phyloP scores from a whole-genome alignment of 2,329 filamentous ascomycete species.

The Verticillium nonalfalfae region DNA sequence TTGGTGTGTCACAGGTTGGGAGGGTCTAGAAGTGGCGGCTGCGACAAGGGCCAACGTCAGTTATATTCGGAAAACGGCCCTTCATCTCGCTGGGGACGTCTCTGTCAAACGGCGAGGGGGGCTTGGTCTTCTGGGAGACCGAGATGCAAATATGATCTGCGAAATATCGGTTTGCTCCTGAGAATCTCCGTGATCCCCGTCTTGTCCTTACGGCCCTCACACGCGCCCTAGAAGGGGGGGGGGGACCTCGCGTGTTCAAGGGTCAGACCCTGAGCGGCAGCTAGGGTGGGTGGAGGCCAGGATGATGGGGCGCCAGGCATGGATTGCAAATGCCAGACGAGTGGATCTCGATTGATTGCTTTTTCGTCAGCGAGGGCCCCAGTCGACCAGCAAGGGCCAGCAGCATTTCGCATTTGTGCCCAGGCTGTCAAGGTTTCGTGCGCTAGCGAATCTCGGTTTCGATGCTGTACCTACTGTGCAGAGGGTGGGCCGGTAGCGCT shows the following conservation, averaged over 20 bases:
- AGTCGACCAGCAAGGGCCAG: background rate
- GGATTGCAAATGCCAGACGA: background rate
- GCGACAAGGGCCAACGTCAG: background rate
- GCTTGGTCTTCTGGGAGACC: background rate
- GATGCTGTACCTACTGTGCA: background rate
- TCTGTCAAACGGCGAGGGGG: background rate
- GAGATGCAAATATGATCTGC: constrained; percentile 1
- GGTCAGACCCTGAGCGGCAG: constrained; percentile 1
- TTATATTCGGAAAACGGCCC: background rate
- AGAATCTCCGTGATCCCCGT: constrained; percentile 2
- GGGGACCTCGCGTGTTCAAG: background rate
- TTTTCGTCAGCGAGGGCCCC: background rate
- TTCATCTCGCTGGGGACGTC: background rate
- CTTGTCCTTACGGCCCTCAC: background rate
- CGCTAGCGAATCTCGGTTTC: background rate
- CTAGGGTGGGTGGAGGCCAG: constrained; percentile 1
- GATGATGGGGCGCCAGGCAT: background rate
- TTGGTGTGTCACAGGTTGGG: background rate
- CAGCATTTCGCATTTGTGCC: background rate
- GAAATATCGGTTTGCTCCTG: background rate
- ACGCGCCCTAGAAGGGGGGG: background rate
- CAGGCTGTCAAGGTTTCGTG: background rate
- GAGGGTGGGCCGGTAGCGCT: background rate
- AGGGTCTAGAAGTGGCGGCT: background rate
- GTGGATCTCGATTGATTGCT: constrained; percentile 4